phyloP scores from a whole-genome alignment of 345 rosid species.

The Ailanthus altissimus region DNA sequence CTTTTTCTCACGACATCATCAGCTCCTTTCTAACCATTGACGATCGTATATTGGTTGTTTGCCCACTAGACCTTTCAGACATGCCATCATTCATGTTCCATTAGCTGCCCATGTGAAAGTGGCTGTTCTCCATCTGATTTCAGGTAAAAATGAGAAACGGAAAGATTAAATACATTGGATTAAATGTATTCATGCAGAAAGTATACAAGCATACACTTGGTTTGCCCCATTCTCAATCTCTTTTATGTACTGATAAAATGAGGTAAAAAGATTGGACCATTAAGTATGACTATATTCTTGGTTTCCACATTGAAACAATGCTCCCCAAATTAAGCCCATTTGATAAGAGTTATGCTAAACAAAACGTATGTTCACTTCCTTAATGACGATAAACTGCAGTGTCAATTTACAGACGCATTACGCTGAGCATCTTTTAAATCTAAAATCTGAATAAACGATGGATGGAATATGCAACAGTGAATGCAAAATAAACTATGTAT shows the following conservation, averaged over 20 bases:
- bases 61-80: not conserved
- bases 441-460: conserved; percentile 6
- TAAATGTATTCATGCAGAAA: not conserved
- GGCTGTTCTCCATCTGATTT: conserved; percentile 32
- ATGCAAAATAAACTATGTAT: conserved; percentile 6
- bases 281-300: not conserved
- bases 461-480: not conserved
- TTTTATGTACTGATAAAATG: too few relatives aligned
- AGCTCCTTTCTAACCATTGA: not conserved
- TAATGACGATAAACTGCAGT: not conserved
- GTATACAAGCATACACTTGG: not conserved
- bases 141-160: not conserved
- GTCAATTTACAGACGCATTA: not conserved
- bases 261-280: not conserved
- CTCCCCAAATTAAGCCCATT: not conserved
- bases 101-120: conserved; percentile 3
- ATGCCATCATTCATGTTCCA: conserved; percentile 23
- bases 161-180: not conserved
- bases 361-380: not conserved
- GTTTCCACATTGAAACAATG: not conserved
- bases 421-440: not conserved
- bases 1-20: not conserved
- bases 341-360: not conserved
- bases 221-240: not conserved
- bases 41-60: not conserved